Evolutionary conservation across 345 rosid species (phyloP), one percentile per base, ranked within the genome.

Genomic region (Kernera saxatilis): DNA sequence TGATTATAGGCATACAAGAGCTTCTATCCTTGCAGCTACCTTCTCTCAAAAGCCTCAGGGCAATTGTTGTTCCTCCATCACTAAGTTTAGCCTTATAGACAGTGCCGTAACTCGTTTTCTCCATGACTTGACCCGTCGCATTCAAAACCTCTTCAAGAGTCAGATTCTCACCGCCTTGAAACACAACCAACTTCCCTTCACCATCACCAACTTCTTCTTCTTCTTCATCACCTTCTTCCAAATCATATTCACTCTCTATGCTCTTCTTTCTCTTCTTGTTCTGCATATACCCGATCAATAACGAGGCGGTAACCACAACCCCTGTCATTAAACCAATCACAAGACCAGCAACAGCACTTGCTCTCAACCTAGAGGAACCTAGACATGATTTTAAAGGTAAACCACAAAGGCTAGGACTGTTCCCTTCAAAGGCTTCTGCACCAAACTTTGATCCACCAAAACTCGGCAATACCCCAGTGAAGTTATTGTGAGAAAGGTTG

Each of bases 131-230:
- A 30, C 97, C 97, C 0, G 97, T 90, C 1, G 97, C 97, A 66
- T 90, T 90, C 79, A 90, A 65, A 25, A 90, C 93, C 71, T 86
- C 97, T 53, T 88, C 97, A 15, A 90, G 72, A 1, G 87, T 82
- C 73, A 90, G 81, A 76, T 88, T 93, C 84, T 90, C 93, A 10
- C 92, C 93, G 1, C 97, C 97, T 84, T 90, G 88, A 64, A 90
- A 90, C 79, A 90, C 70, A 74, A 88, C 80, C 11, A 90, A 84
- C 81, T 81, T 90, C 50, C 93, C 93, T 76, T 90, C 91, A 6
- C 4, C 68, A 45, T 49, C 79, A 39, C 72, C 78, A 36, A 57
- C 76, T 39, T 61, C 66, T 45, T 87, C 90, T 45, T 82, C 90
- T 50, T 82, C 90, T 50, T 46, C 51, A 14, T 80, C 90, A 23